These are phyloP conservation scores for Syncephalastrum sp. DNA, from an alignment of 371 early-diverging fungal genomes.

Conservation along the genomic window DNA sequence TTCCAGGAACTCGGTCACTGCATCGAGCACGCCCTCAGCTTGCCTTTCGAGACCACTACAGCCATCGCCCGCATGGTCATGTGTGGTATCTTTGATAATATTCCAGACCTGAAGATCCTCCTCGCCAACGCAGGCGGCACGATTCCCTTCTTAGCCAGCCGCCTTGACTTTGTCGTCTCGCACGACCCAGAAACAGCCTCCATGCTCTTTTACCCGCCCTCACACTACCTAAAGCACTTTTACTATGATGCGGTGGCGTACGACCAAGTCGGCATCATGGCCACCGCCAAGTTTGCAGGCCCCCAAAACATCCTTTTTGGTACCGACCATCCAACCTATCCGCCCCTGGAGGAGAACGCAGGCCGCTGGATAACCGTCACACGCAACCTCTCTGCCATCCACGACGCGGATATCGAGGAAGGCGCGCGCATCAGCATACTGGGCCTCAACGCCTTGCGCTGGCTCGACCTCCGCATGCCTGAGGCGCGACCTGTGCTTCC, in stretches of 20 bases:
- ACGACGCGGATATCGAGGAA: conserved; percentile 12
- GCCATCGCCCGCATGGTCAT: conserved; percentile 37
- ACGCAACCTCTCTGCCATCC: conserved; percentile 17
- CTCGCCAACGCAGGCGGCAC: conserved; percentile 42
- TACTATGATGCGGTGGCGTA: conserved; percentile 28
- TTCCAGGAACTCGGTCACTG: conserved; percentile 29
- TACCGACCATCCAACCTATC: conserved; percentile 25
- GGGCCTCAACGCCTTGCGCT: conserved; percentile 16
- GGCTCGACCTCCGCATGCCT: conserved; percentile 14
- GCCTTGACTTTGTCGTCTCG: conserved; percentile 36
- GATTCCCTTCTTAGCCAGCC: conserved; percentile 42
- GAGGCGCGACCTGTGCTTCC: no score
- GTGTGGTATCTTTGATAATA: conserved; percentile 33
- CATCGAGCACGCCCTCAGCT: conserved; percentile 42
- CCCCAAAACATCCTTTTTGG: conserved; percentile 19
- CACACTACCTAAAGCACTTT: conserved; percentile 19
- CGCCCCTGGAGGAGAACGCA: conserved; percentile 14
- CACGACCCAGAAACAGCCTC: conserved; percentile 27
- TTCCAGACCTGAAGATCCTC: conserved; percentile 35
- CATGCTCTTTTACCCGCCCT: conserved; percentile 20
- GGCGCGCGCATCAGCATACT: conserved; percentile 7
- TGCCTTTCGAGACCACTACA: conserved; percentile 42
- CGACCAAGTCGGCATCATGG: conserved; percentile 18
- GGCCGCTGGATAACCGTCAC: conserved; percentile 23
- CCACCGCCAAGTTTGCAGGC: conserved; percentile 19